These are phyloP conservation scores for Acarospora socialis DNA, from an alignment of 2,329 filamentous ascomycete species.

Conservation along the genomic window DNA sequence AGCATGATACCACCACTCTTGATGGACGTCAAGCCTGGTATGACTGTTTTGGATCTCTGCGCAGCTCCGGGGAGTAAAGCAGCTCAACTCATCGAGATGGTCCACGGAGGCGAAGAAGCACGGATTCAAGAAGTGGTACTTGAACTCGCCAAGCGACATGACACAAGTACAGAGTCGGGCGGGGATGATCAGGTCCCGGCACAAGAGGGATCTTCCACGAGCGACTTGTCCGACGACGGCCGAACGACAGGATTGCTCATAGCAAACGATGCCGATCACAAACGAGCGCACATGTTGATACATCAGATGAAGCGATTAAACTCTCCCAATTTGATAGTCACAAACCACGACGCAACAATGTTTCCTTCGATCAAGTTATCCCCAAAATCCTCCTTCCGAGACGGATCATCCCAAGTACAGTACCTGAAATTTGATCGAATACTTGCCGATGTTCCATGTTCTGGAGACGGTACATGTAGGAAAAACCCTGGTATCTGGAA, in stretches of 20 bases:
- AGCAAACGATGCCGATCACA: conserved; percentile 94
- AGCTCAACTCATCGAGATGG: conserved; percentile 84
- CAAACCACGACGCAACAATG: conserved; percentile 92
- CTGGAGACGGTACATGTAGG: conserved; percentile 80
- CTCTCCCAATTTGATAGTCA: conserved; percentile 91
- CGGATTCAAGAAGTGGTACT: conserved; percentile 59
- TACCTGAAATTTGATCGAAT: conserved; percentile 97
- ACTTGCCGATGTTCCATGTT: conserved; percentile 90
- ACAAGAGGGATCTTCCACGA: conserved; percentile 29
- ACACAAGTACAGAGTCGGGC: conserved; percentile 44
- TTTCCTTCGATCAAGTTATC: conserved; percentile 87
- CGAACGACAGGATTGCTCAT: conserved; percentile 82
- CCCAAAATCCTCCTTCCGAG: conserved; percentile 37
- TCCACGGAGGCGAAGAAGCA: conserved; percentile 84
- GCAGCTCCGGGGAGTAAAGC: conserved; percentile 96
- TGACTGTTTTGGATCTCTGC: conserved; percentile 90
- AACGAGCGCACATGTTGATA: conserved; percentile 89
- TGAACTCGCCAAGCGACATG: conserved; percentile 45
- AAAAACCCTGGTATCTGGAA: conserved; percentile 94
- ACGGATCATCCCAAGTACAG: conserved; percentile 39
- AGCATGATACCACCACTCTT: conserved; percentile 97
- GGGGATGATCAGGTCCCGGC: conserved; percentile 25
- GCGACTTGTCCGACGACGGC: conserved; percentile 58
- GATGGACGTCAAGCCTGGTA: conserved; percentile 79
- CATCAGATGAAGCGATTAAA: conserved; percentile 96